A percentile compares a stretch with the other conserved stretches of the same genome.
phyloP scores from a whole-genome alignment of 192 early-diverging fungal genomes.

The Entomortierella lignicola region DNA sequence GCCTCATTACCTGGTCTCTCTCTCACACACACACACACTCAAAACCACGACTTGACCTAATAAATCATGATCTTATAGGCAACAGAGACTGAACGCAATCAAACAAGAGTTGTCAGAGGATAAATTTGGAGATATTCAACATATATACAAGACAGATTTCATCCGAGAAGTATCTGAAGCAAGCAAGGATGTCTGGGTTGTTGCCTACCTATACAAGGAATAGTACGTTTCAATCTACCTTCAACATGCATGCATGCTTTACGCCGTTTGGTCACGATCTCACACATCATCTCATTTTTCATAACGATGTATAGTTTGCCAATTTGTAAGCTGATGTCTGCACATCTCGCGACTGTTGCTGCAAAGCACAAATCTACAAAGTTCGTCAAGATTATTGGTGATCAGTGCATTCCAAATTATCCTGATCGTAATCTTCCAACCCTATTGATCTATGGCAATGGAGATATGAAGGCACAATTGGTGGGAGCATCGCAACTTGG shows the following conservation, averaged over 20 bases:
- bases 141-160: slow-evolving; percentile 96
- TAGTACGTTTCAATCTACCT: slow-evolving; percentile 44
- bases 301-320: slow-evolving; percentile 79
- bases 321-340: slow-evolving; percentile 86
- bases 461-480: slow-evolving; percentile 87
- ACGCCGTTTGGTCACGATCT: not conserved
- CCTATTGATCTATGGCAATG: slow-evolving; percentile 89
- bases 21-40: no score
- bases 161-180: slow-evolving; percentile 90
- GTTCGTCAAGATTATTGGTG: slow-evolving; percentile 93
- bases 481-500: slow-evolving; percentile 84
- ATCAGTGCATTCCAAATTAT: slow-evolving; percentile 95
- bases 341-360: slow-evolving; percentile 78
- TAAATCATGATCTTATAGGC: slow-evolving; percentile 42
- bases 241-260: not conserved
- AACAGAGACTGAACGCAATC: slow-evolving; percentile 90
- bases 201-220: slow-evolving; percentile 76
- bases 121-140: slow-evolving; percentile 85
- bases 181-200: slow-evolving; percentile 74
- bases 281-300: slow-evolving; percentile 30
- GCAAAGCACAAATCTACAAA: slow-evolving; percentile 86
- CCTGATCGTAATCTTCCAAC: slow-evolving; percentile 92
- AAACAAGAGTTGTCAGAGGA: slow-evolving; percentile 74
- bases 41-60: no score
- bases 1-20: not conserved